Evolutionary conservation across 2,329 filamentous ascomycete genomes (phyloP).

Genomic region (Fusarium haematococcum): DNA sequence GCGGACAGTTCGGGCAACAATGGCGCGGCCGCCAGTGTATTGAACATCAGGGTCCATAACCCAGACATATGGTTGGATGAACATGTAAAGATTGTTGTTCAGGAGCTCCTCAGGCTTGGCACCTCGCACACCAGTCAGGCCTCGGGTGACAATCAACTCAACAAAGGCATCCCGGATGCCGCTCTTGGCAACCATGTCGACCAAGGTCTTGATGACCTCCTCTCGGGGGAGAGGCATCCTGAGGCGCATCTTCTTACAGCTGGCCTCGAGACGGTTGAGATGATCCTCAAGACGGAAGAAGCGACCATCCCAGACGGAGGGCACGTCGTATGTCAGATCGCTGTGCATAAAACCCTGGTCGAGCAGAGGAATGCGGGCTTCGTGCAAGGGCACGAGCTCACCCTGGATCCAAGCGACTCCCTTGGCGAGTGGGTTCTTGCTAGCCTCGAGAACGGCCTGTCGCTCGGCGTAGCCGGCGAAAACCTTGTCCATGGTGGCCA

Average conservation of each 20-base stretch:
- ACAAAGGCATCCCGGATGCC: conserved; percentile 63
- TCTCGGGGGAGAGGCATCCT: conserved; percentile 54
- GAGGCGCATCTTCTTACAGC: conserved; percentile 60
- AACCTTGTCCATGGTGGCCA: conserved; percentile 58
- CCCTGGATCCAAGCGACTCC: conserved; percentile 62
- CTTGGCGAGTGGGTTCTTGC: conserved; percentile 41
- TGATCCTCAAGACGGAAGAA: conserved; percentile 66
- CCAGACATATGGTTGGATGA: conserved; percentile 62
- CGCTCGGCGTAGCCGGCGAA: conserved; percentile 52
- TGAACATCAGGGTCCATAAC: conserved; percentile 61
- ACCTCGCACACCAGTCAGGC: conserved; percentile 56
- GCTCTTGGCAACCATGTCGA: conserved; percentile 59
- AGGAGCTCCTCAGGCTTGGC: conserved; percentile 49
- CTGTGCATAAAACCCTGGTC: conserved; percentile 65
- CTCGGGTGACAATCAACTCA: conserved; percentile 63
- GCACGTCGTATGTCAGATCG: conserved; percentile 65
- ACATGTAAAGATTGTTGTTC: conserved; percentile 61
- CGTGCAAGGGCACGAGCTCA: conserved; percentile 54
- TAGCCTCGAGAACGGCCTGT: conserved; percentile 40
- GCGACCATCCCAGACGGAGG: conserved; percentile 62
- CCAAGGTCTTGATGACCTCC: conserved; percentile 53
- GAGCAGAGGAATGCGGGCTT: conserved; percentile 61
- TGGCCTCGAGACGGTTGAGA: conserved; percentile 55
- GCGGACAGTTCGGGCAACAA: conserved; percentile 59
- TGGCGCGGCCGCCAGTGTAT: conserved; percentile 52